Base-by-base conservation (phyloP, 768 basidiomycete species). In the Leccinum uliginosum region DNA sequence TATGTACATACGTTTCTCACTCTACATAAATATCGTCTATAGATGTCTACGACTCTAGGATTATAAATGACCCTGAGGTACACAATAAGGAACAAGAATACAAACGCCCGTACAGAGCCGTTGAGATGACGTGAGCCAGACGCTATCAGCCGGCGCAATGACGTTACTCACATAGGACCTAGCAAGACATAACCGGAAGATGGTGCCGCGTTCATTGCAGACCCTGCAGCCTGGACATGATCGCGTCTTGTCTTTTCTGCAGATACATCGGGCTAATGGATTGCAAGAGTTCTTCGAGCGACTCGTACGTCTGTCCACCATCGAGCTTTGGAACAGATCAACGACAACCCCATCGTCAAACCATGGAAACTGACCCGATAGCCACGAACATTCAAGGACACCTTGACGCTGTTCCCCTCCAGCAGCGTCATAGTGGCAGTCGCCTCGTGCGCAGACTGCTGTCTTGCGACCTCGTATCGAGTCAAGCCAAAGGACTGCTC, bases 401-500 rank as follows among this genome's bases (percentile, higher is more conserved):
- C 67, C 17, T 59, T 68, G 21, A 87, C 62, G 15, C 56, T 67
- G 4, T 72, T 71, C 11, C 82, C 85, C 64, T 89, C 87, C 11
- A 87, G 71, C 4, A 85, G 69, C 4, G 76, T 79, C 45, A 87
- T 77, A 23, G 71, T 71, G 6, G 85, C 85, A 11, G 71, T 72
- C 14, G 86, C 83, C 61, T 82, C 77, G 51, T 78, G 72, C 2
- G 74, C 60, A 3, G 78, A 75, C 1, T 74, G 66, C 47, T 71
- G 64, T 21, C 66, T 62, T 6, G 59, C 43, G 49, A 84, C 63
- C 3, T 74, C 71, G 62, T 77, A 87, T 58, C 73, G 70, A 40
- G 73, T 63, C 57, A 88, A 76, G 17, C 81, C 82, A 61, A 82
- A 84, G 5, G 77, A 71, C 58, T 87, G 83, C 62, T 88, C 86